Percentiles rank a stretch among this genome's conserved stretches.
phyloP scores from a whole-genome alignment of 2,329 filamentous ascomycete genomes.

The Hymenoscyphus occultus region DNA sequence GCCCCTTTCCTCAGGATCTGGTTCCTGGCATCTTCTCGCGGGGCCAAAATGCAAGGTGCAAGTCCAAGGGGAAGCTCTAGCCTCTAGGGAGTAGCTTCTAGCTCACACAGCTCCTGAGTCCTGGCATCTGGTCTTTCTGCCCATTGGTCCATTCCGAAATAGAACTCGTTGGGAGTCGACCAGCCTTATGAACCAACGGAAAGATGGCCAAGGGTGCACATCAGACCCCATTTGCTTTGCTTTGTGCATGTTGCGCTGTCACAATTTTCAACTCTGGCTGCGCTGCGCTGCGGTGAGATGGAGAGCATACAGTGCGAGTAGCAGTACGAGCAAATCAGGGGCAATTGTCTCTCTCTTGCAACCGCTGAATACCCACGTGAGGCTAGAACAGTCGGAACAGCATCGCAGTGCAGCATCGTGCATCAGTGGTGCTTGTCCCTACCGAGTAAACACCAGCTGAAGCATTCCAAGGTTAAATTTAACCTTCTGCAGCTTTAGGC shows the following conservation, averaged over 20 bases:
- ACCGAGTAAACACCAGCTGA: not conserved
- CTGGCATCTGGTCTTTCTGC: not conserved
- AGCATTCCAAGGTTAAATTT: too few species aligned
- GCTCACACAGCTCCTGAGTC: too few species aligned
- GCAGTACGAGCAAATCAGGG: not conserved
- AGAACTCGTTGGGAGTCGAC: not conserved
- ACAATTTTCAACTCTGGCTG: not conserved
- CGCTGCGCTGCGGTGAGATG: not conserved
- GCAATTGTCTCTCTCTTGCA: not conserved
- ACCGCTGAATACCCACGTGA: not conserved
- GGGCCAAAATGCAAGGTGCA: not conserved
- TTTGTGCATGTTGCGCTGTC: not conserved
- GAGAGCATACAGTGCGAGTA: not conserved
- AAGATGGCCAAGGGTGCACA: not conserved
- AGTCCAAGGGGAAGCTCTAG: not conserved
- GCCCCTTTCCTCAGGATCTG: not conserved
- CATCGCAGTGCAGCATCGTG: not conserved
- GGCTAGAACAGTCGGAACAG: not conserved
- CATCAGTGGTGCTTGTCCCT: not conserved
- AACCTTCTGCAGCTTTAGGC: too few species aligned
- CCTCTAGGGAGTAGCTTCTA: not conserved
- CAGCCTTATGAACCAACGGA: not conserved
- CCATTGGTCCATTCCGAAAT: slow-evolving; percentile 6
- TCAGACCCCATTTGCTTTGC: not conserved
- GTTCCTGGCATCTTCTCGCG: not conserved